phyloP scores from a whole-genome alignment of 352 stramenopile genomes.

The Globisporangium acanthophoron region DNA sequence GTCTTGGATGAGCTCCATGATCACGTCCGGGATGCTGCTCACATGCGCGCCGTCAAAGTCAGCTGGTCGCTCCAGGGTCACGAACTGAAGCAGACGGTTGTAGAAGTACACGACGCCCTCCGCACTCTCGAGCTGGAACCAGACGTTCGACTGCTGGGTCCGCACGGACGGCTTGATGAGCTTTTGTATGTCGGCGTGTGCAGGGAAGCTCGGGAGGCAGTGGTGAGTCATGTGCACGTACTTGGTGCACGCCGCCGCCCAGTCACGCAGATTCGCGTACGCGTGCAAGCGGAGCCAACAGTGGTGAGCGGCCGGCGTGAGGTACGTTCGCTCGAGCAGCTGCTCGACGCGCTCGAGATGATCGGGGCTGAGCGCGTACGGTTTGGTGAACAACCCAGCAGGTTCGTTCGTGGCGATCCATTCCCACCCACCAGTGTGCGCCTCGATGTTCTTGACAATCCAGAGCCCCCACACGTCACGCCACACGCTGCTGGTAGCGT shows the following conservation, averaged over 20 bases:
- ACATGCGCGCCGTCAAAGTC: slow-evolving; percentile 56
- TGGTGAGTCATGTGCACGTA: slow-evolving; percentile 59
- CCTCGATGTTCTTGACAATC: slow-evolving; percentile 77
- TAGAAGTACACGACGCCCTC: slow-evolving; percentile 58
- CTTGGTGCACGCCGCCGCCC: slow-evolving; percentile 32
- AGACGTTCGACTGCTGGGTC: slow-evolving; percentile 50
- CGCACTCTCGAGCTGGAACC: slow-evolving; percentile 43
- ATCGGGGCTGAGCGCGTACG: slow-evolving; percentile 37
- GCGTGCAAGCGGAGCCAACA: slow-evolving; percentile 56
- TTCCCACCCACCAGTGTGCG: slow-evolving; percentile 55
- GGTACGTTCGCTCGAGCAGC: slow-evolving; percentile 19
- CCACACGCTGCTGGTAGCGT: slow-evolving; percentile 36
- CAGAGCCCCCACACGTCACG: slow-evolving; percentile 46
- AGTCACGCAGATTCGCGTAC: slow-evolving; percentile 45
- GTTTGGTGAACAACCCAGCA: slow-evolving; percentile 63
- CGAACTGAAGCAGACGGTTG: slow-evolving; percentile 45
- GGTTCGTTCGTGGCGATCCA: slow-evolving; percentile 63
- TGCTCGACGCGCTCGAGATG: slow-evolving; percentile 34
- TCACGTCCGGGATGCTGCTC: slow-evolving; percentile 37
- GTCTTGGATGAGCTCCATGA: slow-evolving; percentile 44
- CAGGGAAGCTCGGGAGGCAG: slow-evolving; percentile 37
- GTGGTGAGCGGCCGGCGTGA: slow-evolving; percentile 20
- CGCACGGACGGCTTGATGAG: slow-evolving; percentile 41
- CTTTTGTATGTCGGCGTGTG: slow-evolving; percentile 31
- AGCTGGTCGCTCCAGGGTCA: slow-evolving; percentile 30